Base-by-base conservation (phyloP, 2,329 filamentous ascomycete genomes). In the Hyphodiscus sp. region DNA sequence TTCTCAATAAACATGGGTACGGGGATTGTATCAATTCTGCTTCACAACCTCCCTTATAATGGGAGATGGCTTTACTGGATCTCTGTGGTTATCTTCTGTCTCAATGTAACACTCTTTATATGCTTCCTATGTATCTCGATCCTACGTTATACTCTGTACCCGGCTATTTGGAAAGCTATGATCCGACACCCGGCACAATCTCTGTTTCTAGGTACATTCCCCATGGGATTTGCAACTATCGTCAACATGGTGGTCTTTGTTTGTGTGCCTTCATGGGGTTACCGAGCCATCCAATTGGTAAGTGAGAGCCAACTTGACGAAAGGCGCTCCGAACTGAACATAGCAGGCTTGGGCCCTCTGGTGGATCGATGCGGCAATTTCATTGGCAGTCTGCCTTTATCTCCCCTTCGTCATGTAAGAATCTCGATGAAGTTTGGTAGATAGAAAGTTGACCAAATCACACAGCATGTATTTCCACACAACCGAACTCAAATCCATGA, bases 181-280 rank as follows among this genome's bases (percentile, higher is more conserved):
- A 76, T 89, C 38, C 70, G 73, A 1, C 82, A 89, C 64, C 83
- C 82, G 0, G 77, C 76, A 1, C 82, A 89, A 63, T 83, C 80
- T 1, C 73, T 89, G 50, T 89, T 89, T 59, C 69, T 89, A 2
- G 85, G 80, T 0, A 85, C 82, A 0, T 77, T 86, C 30, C 84
- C 84, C 0, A 87, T 88, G 81, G 83, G 77, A 0, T 77, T 88
- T 54, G 80, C 82, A 0, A 87, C 84, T 1, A 80, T 88, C 44
- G 78, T 87, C 56, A 82, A 83, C 57, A 82, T 84, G 76, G 79
- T 82, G 65, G 73, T 82, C 13, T 73, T 81, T 30, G 73, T 81
- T 33, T 86, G 83, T 65, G 72, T 77, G 8, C 77, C 77, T 0
- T 71, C 69, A n/a, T 87, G 81, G 83, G 83, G 81, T 1, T 60